Evolutionary conservation across 2,329 filamentous ascomycete genomes (phyloP).

Genomic region (Drechslerella coelobrocha): DNA sequence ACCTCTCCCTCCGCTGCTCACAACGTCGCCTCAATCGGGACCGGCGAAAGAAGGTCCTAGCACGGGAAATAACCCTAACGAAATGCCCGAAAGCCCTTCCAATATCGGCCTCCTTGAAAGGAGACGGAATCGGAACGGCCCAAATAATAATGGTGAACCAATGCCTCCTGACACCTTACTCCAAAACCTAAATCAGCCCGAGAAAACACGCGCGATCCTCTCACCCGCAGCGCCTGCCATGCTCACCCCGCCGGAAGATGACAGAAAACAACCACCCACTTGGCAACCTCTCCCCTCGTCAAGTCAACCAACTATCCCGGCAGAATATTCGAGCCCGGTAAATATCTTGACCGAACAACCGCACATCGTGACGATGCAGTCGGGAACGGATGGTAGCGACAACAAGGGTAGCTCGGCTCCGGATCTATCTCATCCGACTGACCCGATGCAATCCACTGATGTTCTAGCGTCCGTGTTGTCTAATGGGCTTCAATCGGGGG

Average conservation of each 20-base stretch:
- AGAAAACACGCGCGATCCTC: constrained; percentile 22
- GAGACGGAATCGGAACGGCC: constrained; percentile 44
- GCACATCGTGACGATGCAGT: constrained; percentile 12
- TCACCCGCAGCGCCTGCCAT: constrained; percentile 33
- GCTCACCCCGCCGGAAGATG: constrained; percentile 46
- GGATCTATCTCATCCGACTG: constrained; percentile 3
- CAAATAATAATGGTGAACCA: constrained; percentile 24
- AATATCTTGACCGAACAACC: constrained; percentile 27
- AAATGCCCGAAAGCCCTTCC: constrained; percentile 31
- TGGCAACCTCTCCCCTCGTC: constrained; percentile 31
- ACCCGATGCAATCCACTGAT: constrained; percentile 17
- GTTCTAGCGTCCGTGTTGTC: constrained; percentile 37
- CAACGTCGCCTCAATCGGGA: constrained; percentile 17
- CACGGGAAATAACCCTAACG: constrained; percentile 20
- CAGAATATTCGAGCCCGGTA: background rate
- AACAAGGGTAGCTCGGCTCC: constrained; percentile 17
- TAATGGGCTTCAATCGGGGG: constrained; percentile 39
- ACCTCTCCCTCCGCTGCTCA: background rate
- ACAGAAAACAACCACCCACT: constrained; percentile 18
- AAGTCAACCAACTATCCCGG: constrained; percentile 6
- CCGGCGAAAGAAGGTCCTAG: constrained; percentile 16
- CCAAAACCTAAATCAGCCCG: constrained; percentile 24
- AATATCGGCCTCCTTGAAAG: constrained; percentile 36
- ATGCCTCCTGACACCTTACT: constrained; percentile 31
- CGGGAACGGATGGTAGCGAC: constrained; percentile 14